Percentiles rank a stretch among this genome's conserved stretches.
phyloP scores from a whole-genome alignment of 768 basidiomycete species.

The Amyloporia xantha region DNA sequence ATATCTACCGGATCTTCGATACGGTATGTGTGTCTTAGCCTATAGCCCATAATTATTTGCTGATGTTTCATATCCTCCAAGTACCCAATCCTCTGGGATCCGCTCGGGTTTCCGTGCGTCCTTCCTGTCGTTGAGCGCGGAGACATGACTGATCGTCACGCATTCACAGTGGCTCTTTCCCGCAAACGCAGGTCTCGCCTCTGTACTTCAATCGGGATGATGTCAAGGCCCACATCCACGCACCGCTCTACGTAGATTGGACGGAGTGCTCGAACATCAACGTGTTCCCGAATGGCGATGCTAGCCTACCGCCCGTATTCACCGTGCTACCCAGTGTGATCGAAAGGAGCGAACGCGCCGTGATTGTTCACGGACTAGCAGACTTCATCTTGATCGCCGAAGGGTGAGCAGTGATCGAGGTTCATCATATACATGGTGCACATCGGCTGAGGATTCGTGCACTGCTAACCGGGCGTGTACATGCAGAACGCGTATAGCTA shows the following conservation, averaged over 20 bases:
- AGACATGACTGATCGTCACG: not conserved
- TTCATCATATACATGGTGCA: not conserved
- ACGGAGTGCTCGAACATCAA: slow-evolving; percentile 50
- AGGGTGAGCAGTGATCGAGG: slow-evolving; percentile 39
- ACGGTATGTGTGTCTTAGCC: slow-evolving; percentile 33
- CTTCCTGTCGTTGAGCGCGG: not conserved
- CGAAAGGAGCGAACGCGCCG: slow-evolving; percentile 61
- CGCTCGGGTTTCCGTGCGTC: slow-evolving; percentile 72
- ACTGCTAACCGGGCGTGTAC: no score
- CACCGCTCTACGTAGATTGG: slow-evolving; percentile 56
- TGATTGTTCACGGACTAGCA: slow-evolving; percentile 66
- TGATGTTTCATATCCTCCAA: no score
- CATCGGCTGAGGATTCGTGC: not conserved
- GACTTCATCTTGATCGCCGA: slow-evolving; percentile 72
- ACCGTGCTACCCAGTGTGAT: slow-evolving; percentile 69
- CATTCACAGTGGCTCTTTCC: slow-evolving; percentile 38
- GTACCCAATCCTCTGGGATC: slow-evolving; percentile 70
- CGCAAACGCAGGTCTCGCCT: slow-evolving; percentile 45
- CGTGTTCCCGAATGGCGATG: slow-evolving; percentile 41
- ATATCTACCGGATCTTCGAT: slow-evolving; percentile 74
- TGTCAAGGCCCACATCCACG: slow-evolving; percentile 68
- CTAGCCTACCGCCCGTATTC: slow-evolving; percentile 50
- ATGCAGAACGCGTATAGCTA: slow-evolving; percentile 26
- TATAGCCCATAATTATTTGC: no score
- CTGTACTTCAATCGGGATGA: slow-evolving; percentile 66